These are phyloP conservation scores for Apophysomyces sp. DNA, from an alignment of 371 early-diverging fungal species.

Conservation along the genomic window DNA sequence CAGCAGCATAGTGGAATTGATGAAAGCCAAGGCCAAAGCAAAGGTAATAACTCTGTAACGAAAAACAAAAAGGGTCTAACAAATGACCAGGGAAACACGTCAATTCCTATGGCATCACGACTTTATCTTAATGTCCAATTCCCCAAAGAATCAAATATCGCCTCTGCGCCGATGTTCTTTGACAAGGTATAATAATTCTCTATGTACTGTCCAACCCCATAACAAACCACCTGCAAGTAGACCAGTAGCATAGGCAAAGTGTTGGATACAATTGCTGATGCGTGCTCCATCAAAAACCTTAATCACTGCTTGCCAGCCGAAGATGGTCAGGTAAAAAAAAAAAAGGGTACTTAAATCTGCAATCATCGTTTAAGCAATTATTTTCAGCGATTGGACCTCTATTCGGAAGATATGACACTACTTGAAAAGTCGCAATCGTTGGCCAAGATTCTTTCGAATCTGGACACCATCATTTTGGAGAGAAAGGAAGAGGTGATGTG, in stretches of 20 bases:
- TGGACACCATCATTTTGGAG: constrained; percentile 27
- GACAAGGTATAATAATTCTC: constrained; percentile 25
- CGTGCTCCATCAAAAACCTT: constrained; percentile 20
- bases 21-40: constrained; percentile 39
- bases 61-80: background rate
- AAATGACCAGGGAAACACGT: constrained; percentile 10
- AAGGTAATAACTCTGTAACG: constrained; percentile 6
- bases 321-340: constrained; percentile 23
- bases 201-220: background rate
- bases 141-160: constrained; percentile 13
- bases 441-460: constrained; percentile 11
- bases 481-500: background rate
- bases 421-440: constrained; percentile 15
- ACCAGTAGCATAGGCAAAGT: constrained; percentile 17
- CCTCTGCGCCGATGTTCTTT: constrained; percentile 17
- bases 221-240: constrained; percentile 2
- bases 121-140: constrained; percentile 28
- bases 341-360: background rate
- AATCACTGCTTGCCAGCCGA: constrained; percentile 20
- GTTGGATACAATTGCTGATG: constrained; percentile 24
- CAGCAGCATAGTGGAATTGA: constrained; percentile 29
- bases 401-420: constrained; percentile 17
- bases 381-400: constrained; percentile 20
- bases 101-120: constrained; percentile 21
- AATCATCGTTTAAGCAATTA: background rate